phyloP scores from a whole-genome alignment of 1,284 basidiomycete genomes.

The Trichosporon sp. region DNA sequence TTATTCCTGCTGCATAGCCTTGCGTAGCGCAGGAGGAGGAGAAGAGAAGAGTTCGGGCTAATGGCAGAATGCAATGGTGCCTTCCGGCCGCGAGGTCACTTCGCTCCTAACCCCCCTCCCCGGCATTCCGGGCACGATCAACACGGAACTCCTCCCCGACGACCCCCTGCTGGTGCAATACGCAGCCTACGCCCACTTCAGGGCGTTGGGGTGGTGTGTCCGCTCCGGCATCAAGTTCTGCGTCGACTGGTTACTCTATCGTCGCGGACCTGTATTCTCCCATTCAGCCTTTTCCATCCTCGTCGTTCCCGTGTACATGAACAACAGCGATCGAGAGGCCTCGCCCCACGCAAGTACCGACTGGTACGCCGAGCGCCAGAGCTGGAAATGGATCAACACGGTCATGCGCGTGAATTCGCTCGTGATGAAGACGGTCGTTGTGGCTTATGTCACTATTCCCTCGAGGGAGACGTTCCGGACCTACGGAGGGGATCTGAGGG shows the following conservation, averaged over 20 bases:
- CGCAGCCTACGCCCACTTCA: conserved; percentile 89
- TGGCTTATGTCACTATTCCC: conserved; percentile 90
- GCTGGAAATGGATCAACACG: conserved; percentile 96
- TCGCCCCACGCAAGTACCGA: conserved; percentile 62
- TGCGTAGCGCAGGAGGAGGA: too few relatives aligned
- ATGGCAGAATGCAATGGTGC: conserved; percentile 16
- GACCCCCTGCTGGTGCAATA: conserved; percentile 93
- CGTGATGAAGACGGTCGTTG: conserved; percentile 91
- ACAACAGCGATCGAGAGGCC: conserved; percentile 67
- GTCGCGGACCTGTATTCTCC: conserved; percentile 88
- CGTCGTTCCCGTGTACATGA: conserved; percentile 84
- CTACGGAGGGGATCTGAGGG: conserved; percentile 64
- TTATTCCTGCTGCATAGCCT: too few relatives aligned
- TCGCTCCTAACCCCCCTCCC: conserved; percentile 46
- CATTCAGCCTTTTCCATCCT: conserved; percentile 97
- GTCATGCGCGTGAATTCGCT: conserved; percentile 95
- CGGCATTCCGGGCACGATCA: conserved; percentile 20
- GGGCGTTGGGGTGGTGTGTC: conserved; percentile 97
- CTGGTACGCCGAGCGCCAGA: conserved; percentile 69
- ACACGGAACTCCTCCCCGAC: conserved; percentile 61
- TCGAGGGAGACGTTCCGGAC: conserved; percentile 63
- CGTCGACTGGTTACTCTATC: conserved; percentile 91
- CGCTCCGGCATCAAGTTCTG: conserved; percentile 97
- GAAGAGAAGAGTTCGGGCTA: too few relatives aligned
- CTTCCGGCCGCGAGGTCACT: neutral